Evolutionary conservation across 116 monocot species (phyloP).

Genomic region (Thalassia testudinum): DNA sequence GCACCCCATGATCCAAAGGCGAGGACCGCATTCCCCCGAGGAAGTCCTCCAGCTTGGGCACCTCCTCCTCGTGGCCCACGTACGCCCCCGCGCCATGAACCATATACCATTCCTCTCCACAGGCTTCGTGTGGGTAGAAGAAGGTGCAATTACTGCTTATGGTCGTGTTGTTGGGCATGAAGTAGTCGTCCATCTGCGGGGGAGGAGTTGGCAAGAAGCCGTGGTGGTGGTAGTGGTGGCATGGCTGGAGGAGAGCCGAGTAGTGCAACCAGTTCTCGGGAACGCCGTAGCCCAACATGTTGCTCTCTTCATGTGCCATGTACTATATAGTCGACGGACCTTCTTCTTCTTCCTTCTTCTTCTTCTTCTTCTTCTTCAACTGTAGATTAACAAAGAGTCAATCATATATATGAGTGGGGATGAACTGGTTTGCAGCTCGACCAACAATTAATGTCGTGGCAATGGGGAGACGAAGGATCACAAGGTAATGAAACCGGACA

Average conservation of each 20-base stretch:
- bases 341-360: not conserved
- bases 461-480: no score
- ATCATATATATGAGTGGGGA: no score
- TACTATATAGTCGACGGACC: not conserved
- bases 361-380: not conserved
- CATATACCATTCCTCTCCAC: slow-evolving; percentile 1
- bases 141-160: not conserved
- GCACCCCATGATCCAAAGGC: slow-evolving; percentile 1
- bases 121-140: no score
- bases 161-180: not conserved
- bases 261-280: not conserved
- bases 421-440: no score
- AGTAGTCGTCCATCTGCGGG: not conserved
- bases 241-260: not conserved
- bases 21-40: slow-evolving; percentile 3
- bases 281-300: not conserved
- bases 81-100: not conserved
- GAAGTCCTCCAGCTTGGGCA: slow-evolving; percentile 23
- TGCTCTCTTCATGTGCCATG: not conserved
- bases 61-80: not conserved
- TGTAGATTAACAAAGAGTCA: no score
- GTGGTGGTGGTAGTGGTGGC: not conserved
- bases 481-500: no score
- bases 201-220: no score
- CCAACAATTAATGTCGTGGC: no score